Evolutionary conservation across 805 yeast species (phyloP).

Genomic region (Blastobotrys chiropterorum): DNA sequence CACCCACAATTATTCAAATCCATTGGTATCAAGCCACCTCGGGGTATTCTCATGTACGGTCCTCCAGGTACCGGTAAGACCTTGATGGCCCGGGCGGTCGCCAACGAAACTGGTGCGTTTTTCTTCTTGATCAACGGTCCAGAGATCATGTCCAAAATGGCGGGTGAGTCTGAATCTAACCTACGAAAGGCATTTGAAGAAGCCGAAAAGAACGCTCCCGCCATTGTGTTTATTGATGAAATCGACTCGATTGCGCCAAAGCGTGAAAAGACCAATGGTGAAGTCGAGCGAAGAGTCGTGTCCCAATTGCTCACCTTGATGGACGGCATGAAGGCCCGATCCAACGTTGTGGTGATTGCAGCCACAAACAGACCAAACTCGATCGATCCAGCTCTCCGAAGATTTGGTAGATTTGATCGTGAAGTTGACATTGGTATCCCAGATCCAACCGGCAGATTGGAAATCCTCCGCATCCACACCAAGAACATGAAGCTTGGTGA

Average conservation of each 20-base stretch:
- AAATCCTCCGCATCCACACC: conserved; percentile 93
- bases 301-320: conserved; percentile 93
- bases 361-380: conserved; percentile 88
- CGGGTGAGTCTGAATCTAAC: conserved; percentile 97
- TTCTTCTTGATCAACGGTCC: conserved; percentile 98
- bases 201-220: conserved; percentile 97
- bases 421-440: conserved; percentile 92
- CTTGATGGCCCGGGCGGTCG: conserved; percentile 99
- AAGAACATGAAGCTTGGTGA: conserved; percentile 96
- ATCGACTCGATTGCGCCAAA: conserved; percentile 99
- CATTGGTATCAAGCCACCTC: conserved; percentile 98
- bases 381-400: conserved; percentile 75
- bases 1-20: conserved; percentile 97
- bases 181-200: conserved; percentile 97
- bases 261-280: conserved; percentile 99
- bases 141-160: conserved; percentile 99
- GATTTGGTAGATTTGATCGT: conserved; percentile 87
- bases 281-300: conserved; percentile 98
- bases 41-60: conserved; percentile 89
- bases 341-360: conserved; percentile 96
- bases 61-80: conserved; percentile 99
- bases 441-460: conserved; percentile 97
- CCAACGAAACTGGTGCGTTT: conserved; percentile 98
- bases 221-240: conserved; percentile 96
- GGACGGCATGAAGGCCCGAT: conserved; percentile 99